Percentiles rank a stretch among this genome's conserved stretches.
Conservation (phyloP, 2,329 filamentous ascomycete species). For the Alternaria arborescens region DNA sequence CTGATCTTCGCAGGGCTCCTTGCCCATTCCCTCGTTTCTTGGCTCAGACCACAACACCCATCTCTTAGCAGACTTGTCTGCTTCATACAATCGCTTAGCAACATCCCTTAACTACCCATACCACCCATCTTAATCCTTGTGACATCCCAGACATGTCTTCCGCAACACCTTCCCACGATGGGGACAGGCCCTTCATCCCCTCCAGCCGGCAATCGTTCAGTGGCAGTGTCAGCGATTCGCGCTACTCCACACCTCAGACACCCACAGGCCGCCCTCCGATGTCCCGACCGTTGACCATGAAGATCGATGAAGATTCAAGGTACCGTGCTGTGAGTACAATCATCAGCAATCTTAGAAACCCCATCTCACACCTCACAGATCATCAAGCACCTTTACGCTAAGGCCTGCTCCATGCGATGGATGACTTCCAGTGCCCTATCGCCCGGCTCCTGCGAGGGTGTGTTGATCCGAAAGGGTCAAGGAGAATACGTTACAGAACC, state of each 20-base stretch:
- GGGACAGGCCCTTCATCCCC: slow-evolving; percentile 12
- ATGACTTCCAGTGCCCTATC: slow-evolving; percentile 24
- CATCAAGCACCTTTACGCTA: slow-evolving; percentile 39
- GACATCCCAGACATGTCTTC: slow-evolving; percentile 20
- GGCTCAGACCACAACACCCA: neutral
- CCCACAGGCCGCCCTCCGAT: slow-evolving; percentile 16
- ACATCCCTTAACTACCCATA: slow-evolving; percentile 1
- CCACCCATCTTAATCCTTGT: slow-evolving; percentile 1
- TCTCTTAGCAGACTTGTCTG: slow-evolving; percentile 10
- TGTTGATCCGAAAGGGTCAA: slow-evolving; percentile 72
- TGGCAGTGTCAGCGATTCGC: slow-evolving; percentile 16
- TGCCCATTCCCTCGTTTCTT: slow-evolving; percentile 19
- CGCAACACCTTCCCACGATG: slow-evolving; percentile 9
- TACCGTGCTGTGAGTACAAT: slow-evolving; percentile 32
- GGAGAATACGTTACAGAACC: slow-evolving; percentile 71
- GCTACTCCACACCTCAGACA: slow-evolving; percentile 16
- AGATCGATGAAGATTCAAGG: slow-evolving; percentile 36
- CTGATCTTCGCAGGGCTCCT: slow-evolving; percentile 16
- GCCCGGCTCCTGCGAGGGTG: slow-evolving; percentile 61
- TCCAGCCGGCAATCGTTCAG: slow-evolving; percentile 22
- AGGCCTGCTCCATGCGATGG: slow-evolving; percentile 35
- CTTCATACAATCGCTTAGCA: slow-evolving; percentile 17
- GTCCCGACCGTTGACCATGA: slow-evolving; percentile 24
- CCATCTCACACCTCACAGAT: slow-evolving; percentile 27
- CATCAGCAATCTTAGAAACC: neutral